These are phyloP conservation scores for Podosphaera leucotricha DNA, from an alignment of 2,329 filamentous ascomycete genomes.

Conservation along the genomic window DNA sequence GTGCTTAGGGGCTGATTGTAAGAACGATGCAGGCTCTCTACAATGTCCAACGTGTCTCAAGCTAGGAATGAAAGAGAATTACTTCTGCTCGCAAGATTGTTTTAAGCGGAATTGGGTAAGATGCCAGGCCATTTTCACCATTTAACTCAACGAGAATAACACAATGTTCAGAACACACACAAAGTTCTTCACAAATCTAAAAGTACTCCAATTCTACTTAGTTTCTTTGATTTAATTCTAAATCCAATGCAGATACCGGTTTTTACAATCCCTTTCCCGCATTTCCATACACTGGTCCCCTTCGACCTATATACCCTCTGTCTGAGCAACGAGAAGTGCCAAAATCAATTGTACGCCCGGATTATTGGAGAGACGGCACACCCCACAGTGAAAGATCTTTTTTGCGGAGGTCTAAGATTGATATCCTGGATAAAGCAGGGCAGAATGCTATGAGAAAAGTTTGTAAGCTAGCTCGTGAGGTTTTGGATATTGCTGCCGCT, in stretches of 20 bases:
- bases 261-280: constrained; percentile 81
- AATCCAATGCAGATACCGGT: constrained; percentile 76
- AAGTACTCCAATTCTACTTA: constrained; percentile 46
- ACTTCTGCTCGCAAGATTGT: constrained; percentile 95
- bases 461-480: constrained; percentile 67
- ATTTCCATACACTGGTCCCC: constrained; percentile 55
- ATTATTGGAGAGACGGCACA: constrained; percentile 72
- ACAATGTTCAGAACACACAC: constrained; percentile 42
- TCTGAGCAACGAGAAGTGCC: constrained; percentile 51
- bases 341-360: constrained; percentile 57
- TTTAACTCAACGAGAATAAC: neutral
- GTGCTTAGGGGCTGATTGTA: constrained; percentile 65
- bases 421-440: constrained; percentile 54
- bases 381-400: constrained; percentile 35
- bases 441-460: constrained; percentile 80
- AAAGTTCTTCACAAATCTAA: constrained; percentile 69
- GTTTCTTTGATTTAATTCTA: constrained; percentile 60
- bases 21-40: constrained; percentile 61
- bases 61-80: constrained; percentile 66
- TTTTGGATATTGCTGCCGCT: constrained; percentile 72
- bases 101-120: constrained; percentile 97
- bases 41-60: constrained; percentile 95
- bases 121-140: neutral
- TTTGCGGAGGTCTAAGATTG: constrained; percentile 53
- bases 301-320: constrained; percentile 74